Evolutionary conservation across 1,139 yeast species (phyloP), one percentile per base, ranked within the genome.

Genomic region (Pichia kudriavzevii): DNA sequence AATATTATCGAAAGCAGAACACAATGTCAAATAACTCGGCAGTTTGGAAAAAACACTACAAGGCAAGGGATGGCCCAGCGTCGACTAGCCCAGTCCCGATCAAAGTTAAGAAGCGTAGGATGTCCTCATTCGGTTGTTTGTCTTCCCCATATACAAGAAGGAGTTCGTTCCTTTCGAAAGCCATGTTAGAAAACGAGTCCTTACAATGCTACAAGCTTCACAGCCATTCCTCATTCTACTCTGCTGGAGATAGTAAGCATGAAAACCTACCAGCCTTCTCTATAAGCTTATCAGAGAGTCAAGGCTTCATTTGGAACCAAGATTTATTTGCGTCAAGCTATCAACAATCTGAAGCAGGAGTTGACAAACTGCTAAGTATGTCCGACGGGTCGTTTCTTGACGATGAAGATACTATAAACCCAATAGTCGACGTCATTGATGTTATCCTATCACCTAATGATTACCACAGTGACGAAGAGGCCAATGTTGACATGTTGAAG

Each of bases 241-340:
- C 25, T 8, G 25, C 7, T 21, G 26, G 16, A n/a, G 10, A 23
- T 9, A 15, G 60, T 15, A 40, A 58, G 16, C 46, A 61, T 5
- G 55, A 58, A 30, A 39, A 50, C 13, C 44, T 55, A 4, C 59
- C 60, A 4, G 45, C 55, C 5, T 56, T 42, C 32, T 52, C 59
- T 12, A 64, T 69, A 30, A 68, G 75, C 23, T 60, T 80, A 24
- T 68, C 67, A 33, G 84, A 79, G 50, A 67, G 78, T 32, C 88
- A 80, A 52, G 91, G 91, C 5, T 80, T 79, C 49, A 60, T 73
- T 14, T 80, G 83, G 69, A 80, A 80, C 55, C 85, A 78, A 48
- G 84, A 78, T 48, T 59, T 79, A 39, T 79, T 79, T 63, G 85
- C 82, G 8, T 66, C 78, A 7, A 72, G 77, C 7, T 75, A 72